These are phyloP conservation scores for Mycena amicta DNA, from an alignment of 768 basidiomycete species.

Conservation along the genomic window DNA sequence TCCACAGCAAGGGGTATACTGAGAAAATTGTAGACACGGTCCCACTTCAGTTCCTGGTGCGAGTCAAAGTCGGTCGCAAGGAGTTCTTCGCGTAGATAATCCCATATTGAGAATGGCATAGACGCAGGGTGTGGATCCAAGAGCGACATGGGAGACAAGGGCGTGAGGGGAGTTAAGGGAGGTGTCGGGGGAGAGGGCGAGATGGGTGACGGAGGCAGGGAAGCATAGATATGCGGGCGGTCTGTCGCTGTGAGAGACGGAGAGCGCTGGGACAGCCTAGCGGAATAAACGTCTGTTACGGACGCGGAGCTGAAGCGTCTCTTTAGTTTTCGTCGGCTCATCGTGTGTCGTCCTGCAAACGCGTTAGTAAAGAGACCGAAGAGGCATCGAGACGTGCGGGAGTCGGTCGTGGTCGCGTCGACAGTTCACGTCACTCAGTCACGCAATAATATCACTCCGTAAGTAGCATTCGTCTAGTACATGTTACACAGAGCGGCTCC, in stretches of 20 bases:
- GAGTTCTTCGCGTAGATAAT: constrained; percentile 86
- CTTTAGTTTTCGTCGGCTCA: constrained; percentile 1
- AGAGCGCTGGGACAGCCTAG: constrained; percentile 11
- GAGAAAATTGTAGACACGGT: constrained; percentile 94
- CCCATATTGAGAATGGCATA: constrained; percentile 85
- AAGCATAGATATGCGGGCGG: constrained; percentile 56
- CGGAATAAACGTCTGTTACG: constrained; percentile 7
- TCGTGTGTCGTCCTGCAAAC: too few species aligned
- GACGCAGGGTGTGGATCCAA: constrained; percentile 22
- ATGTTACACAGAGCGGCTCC: constrained; percentile 33
- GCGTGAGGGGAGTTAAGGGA: constrained; percentile 36
- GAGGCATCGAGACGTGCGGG: not conserved
- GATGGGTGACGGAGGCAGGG: constrained; percentile 75
- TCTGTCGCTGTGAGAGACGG: constrained; percentile 1
- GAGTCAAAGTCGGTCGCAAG: constrained; percentile 93
- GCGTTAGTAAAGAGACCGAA: too few species aligned
- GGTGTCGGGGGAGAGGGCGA: constrained; percentile 45
- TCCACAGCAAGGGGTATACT: constrained; percentile 91
- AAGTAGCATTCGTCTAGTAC: constrained; percentile 31
- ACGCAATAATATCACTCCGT: constrained; percentile 18
- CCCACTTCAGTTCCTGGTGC: constrained; percentile 93
- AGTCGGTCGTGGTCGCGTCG: too few species aligned
- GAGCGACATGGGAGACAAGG: constrained; percentile 31
- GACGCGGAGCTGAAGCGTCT: constrained; percentile 20
- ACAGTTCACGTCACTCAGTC: not conserved